Base-by-base conservation (phyloP, 129 eudicot species). In the Mikania micrantha region DNA sequence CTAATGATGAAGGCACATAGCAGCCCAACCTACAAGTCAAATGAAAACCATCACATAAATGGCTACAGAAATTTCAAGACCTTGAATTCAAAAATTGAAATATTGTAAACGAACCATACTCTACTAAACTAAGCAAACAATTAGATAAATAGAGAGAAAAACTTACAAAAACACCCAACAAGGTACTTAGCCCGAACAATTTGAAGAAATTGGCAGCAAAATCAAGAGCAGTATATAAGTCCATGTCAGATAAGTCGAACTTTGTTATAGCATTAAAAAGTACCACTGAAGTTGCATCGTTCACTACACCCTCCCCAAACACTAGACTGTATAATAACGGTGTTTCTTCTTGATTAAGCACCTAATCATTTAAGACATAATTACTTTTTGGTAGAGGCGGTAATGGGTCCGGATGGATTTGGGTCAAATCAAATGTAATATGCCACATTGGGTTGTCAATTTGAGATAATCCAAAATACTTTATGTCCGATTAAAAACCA, bases 301-400 rank as follows among this genome's bases (percentile, higher is more conserved):
- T 91, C 45, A 91, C 95, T 25, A 91, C 97, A 42, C 97, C 91
- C 78, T 91, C 97, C 66, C 97, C 97, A 58, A 90, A 90, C 24
- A 90, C 95, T 71, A 90, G 60, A 72, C 95, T 90, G 80, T 90
- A 83, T 60, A 91, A 72, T 2, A 85, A 68, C 3, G 97, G 97
- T 19, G 88, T 87, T 65, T 83, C 92, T 5, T 87, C 89, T 72
- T 91, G 97, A 77, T 85, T 79, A 52, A 91, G 90, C 73, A 91
- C 95, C 97, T 91, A 81, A 38, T 9, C 52, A 71, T 32, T 32
- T 32, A n/a, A 8, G 47, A 59, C 7, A 9, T 44, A 39, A 31
- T 66, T 39, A 41, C n/a, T 16, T 49, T 40, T 24, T 27, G 9
- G 48, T 36, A 27, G 41, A 25, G 64, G 41, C 16, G 21, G 17